phyloP scores from a whole-genome alignment of 2,329 filamentous ascomycete species.

The Paecilomyces sp. region DNA sequence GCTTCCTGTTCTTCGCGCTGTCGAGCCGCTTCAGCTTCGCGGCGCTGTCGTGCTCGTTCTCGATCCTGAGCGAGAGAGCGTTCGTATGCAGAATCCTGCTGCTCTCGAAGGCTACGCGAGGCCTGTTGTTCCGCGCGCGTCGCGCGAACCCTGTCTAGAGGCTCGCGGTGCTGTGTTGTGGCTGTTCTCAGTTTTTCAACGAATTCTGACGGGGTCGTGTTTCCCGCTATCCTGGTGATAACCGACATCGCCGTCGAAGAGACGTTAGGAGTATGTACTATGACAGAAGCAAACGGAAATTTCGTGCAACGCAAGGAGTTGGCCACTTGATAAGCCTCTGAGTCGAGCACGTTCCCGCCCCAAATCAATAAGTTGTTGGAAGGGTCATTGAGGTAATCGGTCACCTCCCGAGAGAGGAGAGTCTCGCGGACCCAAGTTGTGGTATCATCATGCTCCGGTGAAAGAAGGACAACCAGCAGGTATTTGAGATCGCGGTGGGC shows the following conservation, averaged over 20 bases:
- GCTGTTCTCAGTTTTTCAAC: slow-evolving; percentile 66
- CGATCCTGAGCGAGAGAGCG: slow-evolving; percentile 80
- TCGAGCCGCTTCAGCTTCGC: slow-evolving; percentile 63
- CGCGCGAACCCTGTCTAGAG: slow-evolving; percentile 67
- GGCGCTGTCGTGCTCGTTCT: slow-evolving; percentile 69
- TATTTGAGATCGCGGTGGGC: slow-evolving; percentile 91
- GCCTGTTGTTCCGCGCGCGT: slow-evolving; percentile 74
- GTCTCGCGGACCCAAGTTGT: slow-evolving; percentile 74
- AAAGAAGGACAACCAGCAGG: slow-evolving; percentile 78
- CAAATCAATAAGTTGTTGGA: slow-evolving; percentile 77
- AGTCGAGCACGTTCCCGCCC: slow-evolving; percentile 88
- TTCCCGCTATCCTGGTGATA: slow-evolving; percentile 69
- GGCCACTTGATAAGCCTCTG: slow-evolving; percentile 91
- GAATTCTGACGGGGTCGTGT: slow-evolving; percentile 63
- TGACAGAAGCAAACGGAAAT: slow-evolving; percentile 80
- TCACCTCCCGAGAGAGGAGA: slow-evolving; percentile 66
- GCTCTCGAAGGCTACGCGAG: slow-evolving; percentile 69
- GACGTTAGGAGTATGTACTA: slow-evolving; percentile 80
- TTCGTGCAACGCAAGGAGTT: slow-evolving; percentile 81
- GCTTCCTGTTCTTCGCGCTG: slow-evolving; percentile 60
- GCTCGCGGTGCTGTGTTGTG: slow-evolving; percentile 67
- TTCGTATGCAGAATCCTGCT: slow-evolving; percentile 93
- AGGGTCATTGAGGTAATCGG: slow-evolving; percentile 65
- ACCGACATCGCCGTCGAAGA: slow-evolving; percentile 86
- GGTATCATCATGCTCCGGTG: slow-evolving; percentile 92